phyloP scores from a whole-genome alignment of 768 basidiomycete genomes.

The Serendipita sp. region DNA sequence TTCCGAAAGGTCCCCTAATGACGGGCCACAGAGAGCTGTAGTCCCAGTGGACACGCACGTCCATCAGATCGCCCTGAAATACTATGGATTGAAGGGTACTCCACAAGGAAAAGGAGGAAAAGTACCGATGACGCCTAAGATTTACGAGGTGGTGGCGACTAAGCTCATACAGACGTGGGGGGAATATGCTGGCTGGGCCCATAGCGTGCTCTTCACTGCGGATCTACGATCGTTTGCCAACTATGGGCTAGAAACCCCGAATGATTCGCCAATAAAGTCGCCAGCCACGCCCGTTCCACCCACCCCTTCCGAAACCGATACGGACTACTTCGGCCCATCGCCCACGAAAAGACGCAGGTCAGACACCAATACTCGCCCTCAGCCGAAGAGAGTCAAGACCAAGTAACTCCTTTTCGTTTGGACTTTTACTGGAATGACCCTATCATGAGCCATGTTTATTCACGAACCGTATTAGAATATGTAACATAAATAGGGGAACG shows the following conservation, averaged over 20 bases:
- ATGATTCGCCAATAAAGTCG: background rate
- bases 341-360: background rate
- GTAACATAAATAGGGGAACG: background rate
- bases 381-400: background rate
- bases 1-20: background rate
- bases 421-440: background rate
- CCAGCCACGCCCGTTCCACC: background rate
- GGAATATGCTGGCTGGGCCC: conserved; percentile 79
- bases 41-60: conserved; percentile 97
- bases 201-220: conserved; percentile 55
- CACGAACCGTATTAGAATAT: background rate
- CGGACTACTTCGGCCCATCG: conserved; percentile 1
- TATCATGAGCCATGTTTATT: background rate
- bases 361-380: background rate
- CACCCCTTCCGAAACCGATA: background rate
- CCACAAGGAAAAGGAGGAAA: conserved; percentile 25
- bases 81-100: conserved; percentile 48
- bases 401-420: too few species aligned
- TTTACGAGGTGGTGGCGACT: conserved; percentile 56
- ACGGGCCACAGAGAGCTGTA: conserved; percentile 46
- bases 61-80: conserved; percentile 68
- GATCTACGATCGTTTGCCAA: conserved; percentile 53
- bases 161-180: conserved; percentile 61
- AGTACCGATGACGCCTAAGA: conserved; percentile 45
- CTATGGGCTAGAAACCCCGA: conserved; percentile 31